Evolutionary conservation across 495 filamentous ascomycete genomes (phyloP), one percentile per base, ranked within the genome.

Genomic region (Aspergillus saccharolyticus): DNA sequence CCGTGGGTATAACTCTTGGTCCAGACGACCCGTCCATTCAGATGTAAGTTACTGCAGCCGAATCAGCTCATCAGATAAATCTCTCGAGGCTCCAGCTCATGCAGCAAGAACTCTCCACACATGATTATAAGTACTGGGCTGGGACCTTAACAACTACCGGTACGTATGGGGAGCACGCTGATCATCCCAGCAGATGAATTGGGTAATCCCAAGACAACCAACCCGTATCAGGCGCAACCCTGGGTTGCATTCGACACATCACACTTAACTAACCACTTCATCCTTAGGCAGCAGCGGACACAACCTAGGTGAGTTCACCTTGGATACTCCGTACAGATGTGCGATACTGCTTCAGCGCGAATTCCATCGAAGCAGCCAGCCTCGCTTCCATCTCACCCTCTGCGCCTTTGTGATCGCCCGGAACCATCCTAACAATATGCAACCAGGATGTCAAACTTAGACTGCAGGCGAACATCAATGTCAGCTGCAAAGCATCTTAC

Each of bases 381-480:
- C 22, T 33, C 47, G n/a, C n/a, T n/a, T n/a, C n/a, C 47, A 46
- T n/a, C 43, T 14, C 12, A 3, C 44, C 44, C 20, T 17, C 7
- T 20, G 8, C 9, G 7, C 44, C 9, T 19, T 48, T 22, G 15
- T 10, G 22, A 28, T 24, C 24, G 47, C 47, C 22, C 22, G 24
- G 47, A 50, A 28, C 47, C 47, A 50, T 24, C 24, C 30, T 50
- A 24, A 28, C 47, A 50, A 50, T 30, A 50, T 50, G 24, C 47
- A 24, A 17, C 47, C 47, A 50, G 47, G 22, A 18, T 30, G 47
- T 18, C 22, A 50, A 50, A 50, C 47, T 50, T 50, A 50, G 47
- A 17, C 47, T 50, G 10, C 47, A 18, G 47, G 22, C 9, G 21
- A 25, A 49, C 22, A 49, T 49, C 10, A 22, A 28, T 25, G 47